Percentiles rank a stretch among this genome's conserved stretches.
Evolutionary conservation across 192 early-diverging fungal genomes (phyloP).

Genomic region (Coemansia sp.): DNA sequence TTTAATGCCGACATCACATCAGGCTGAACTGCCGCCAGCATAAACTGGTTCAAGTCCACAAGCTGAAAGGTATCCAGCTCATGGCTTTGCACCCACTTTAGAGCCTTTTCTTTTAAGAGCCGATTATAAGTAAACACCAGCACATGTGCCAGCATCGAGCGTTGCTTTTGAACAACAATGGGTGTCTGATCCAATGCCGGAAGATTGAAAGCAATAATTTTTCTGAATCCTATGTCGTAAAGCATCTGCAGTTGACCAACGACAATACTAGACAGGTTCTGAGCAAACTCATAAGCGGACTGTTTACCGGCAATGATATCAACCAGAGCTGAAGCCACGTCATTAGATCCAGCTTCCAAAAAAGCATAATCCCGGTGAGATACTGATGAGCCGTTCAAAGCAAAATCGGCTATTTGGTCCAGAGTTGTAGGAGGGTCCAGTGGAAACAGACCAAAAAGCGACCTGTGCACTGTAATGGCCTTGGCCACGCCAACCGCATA

Average conservation of each 20-base stretch:
- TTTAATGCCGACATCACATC: conserved; percentile 6
- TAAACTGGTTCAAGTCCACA: conserved; percentile 21
- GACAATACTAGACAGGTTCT: conserved; percentile 20
- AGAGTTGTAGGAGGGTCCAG: conserved; percentile 25
- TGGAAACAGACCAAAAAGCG: conserved; percentile 13
- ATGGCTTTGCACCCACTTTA: conserved; percentile 9
- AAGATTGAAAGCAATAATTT: conserved; percentile 27
- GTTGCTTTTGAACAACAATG: conserved; percentile 19
- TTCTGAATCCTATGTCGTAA: conserved; percentile 18
- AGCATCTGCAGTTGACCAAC: conserved; percentile 27
- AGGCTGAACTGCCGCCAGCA: conserved; percentile 13
- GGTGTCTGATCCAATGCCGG: conserved; percentile 34
- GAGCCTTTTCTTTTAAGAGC: conserved; percentile 14
- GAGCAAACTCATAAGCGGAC: conserved; percentile 25
- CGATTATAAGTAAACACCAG: conserved; percentile 25
- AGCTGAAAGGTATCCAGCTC: conserved; percentile 19
- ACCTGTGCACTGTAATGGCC: conserved; percentile 6
- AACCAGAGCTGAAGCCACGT: conserved; percentile 18
- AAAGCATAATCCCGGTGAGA: conserved; percentile 15
- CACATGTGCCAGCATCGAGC: conserved; percentile 6
- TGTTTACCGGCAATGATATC: conserved; percentile 13
- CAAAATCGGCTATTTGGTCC: conserved; percentile 28
- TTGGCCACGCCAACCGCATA: conserved; percentile 34
- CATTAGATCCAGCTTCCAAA: conserved; percentile 37
- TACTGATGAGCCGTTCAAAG: not conserved